Conservation (phyloP, 495 filamentous ascomycete species). For the Aeminium ludgeri region DNA sequence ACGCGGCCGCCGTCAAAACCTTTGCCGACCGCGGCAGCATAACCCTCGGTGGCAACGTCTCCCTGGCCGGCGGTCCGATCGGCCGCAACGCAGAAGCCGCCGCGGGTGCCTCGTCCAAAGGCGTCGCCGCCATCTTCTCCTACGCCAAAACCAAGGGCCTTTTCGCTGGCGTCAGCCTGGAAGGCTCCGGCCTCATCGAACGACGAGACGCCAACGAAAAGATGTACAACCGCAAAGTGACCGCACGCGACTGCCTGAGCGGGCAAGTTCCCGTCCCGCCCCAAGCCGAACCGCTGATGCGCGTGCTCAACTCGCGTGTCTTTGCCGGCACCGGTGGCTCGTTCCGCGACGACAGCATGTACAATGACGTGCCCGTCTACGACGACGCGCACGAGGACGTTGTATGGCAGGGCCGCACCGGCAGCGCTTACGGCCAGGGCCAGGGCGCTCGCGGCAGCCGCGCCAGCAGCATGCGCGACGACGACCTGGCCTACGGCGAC, state of each 20-base stretch:
- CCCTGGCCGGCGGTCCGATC: slow-evolving; percentile 82
- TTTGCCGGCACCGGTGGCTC: slow-evolving; percentile 49
- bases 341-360: slow-evolving; percentile 45
- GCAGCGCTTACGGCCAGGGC: slow-evolving; percentile 62
- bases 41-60: slow-evolving; percentile 91
- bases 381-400: slow-evolving; percentile 76
- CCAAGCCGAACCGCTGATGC: slow-evolving; percentile 66
- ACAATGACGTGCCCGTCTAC: slow-evolving; percentile 90
- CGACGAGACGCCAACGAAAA: slow-evolving; percentile 93
- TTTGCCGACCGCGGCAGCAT: slow-evolving; percentile 85
- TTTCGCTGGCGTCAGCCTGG: slow-evolving; percentile 87
- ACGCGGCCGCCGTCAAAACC: slow-evolving; percentile 74
- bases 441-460: too few species aligned
- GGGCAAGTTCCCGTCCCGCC: slow-evolving; percentile 65
- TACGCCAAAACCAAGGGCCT: slow-evolving; percentile 96
- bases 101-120: slow-evolving; percentile 76
- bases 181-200: slow-evolving; percentile 81
- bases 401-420: slow-evolving; percentile 75
- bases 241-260: slow-evolving; percentile 64
- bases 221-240: slow-evolving; percentile 67
- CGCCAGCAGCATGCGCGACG: too few species aligned
- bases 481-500: too few species aligned
- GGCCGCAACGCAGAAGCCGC: slow-evolving; percentile 93
- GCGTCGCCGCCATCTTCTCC: slow-evolving; percentile 82
- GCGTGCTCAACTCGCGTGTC: slow-evolving; percentile 62